Conservation (phyloP, 2,329 filamentous ascomycete genomes). For the Aspergillus alliaceus region DNA sequence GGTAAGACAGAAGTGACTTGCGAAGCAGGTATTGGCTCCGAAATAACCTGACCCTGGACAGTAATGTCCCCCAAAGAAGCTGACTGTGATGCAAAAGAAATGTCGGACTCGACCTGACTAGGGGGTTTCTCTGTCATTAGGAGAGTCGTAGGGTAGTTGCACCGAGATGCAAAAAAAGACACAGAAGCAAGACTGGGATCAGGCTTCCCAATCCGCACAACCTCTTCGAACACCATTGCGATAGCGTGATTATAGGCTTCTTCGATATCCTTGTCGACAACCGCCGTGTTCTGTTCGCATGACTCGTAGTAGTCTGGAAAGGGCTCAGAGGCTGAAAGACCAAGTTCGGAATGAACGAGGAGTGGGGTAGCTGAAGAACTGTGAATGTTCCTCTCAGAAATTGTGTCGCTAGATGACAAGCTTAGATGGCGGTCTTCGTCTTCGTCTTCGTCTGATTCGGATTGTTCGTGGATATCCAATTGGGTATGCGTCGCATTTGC, state of each 20-base stretch:
- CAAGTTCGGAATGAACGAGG: background rate
- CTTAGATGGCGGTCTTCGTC: background rate
- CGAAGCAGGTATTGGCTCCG: background rate
- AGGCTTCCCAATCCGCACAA: conserved; percentile 15
- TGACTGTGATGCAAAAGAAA: background rate
- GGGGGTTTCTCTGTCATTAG: background rate
- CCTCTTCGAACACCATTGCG: conserved; percentile 21
- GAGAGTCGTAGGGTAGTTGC: background rate
- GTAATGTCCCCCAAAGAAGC: background rate
- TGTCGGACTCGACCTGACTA: background rate
- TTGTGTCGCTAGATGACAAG: background rate
- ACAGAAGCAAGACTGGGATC: conserved; percentile 11
- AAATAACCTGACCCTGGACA: background rate
- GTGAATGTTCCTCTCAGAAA: background rate
- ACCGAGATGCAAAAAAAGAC: background rate
- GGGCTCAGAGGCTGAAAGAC: conserved; percentile 16
- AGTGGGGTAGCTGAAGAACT: background rate
- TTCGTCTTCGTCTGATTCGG: background rate
- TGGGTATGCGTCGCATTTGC: background rate
- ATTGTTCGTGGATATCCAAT: background rate
- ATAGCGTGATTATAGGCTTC: conserved; percentile 25
- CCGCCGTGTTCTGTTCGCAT: conserved; percentile 5
- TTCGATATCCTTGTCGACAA: conserved; percentile 14
- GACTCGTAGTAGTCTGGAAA: conserved; percentile 29
- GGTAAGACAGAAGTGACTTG: background rate